phyloP scores from a whole-genome alignment of 2,329 filamentous ascomycete species.

The Clonostachys byssicola region DNA sequence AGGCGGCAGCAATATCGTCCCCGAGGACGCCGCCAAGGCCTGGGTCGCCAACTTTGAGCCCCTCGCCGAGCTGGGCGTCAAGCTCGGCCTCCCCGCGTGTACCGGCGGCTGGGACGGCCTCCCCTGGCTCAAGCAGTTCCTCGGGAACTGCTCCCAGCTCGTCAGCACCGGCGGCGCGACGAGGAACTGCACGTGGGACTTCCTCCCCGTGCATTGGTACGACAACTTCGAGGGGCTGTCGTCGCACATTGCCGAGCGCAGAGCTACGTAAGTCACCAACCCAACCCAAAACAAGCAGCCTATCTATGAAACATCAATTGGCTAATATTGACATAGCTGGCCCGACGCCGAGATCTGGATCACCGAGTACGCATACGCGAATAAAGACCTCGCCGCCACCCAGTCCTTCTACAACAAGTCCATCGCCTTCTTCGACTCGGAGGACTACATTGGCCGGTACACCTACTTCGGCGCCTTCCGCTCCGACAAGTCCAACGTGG shows the following conservation, averaged over 20 bases:
- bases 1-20: slow-evolving; percentile 60
- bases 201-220: slow-evolving; percentile 64
- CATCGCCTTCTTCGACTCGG: slow-evolving; percentile 59
- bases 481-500: slow-evolving; percentile 66
- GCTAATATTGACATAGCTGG: slow-evolving; percentile 33
- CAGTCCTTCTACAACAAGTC: slow-evolving; percentile 66
- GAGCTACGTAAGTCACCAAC: slow-evolving; percentile 21
- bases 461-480: slow-evolving; percentile 75
- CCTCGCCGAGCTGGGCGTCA: slow-evolving; percentile 57
- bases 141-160: slow-evolving; percentile 57
- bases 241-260: slow-evolving; percentile 55
- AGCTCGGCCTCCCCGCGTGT: slow-evolving; percentile 66
- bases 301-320: background rate
- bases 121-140: slow-evolving; percentile 64
- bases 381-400: slow-evolving; percentile 50
- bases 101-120: slow-evolving; percentile 58
- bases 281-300: too few relatives aligned
- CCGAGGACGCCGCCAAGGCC: slow-evolving; percentile 56
- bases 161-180: slow-evolving; percentile 33
- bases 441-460: slow-evolving; percentile 58
- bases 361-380: slow-evolving; percentile 68
- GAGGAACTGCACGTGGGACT: slow-evolving; percentile 57
- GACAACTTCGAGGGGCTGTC: slow-evolving; percentile 67
- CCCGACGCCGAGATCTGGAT: slow-evolving; percentile 67
- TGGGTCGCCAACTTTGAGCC: slow-evolving; percentile 74